phyloP scores from a whole-genome alignment of 108 stramenopile genomes.

The Cylindrotheca closterium region DNA sequence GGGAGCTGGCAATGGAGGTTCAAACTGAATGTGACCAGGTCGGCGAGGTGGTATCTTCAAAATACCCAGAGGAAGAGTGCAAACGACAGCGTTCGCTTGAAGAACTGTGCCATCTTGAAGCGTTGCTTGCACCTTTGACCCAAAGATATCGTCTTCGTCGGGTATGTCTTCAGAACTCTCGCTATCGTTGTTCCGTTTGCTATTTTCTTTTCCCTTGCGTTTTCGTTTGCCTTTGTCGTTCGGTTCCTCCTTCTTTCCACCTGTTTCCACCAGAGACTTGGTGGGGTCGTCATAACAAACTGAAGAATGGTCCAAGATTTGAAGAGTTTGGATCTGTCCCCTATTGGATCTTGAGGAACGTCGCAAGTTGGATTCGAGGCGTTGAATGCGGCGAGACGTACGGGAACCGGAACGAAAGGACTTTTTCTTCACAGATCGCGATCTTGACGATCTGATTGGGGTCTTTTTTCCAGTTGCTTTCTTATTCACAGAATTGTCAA shows the following conservation, averaged over 20 bases:
- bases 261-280: conserved; percentile 5
- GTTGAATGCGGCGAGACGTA: conserved; percentile 24
- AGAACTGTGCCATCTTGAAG: conserved; percentile 60
- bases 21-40: conserved; percentile 62
- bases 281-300: conserved; percentile 20
- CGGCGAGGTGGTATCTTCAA: conserved; percentile 56
- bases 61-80: conserved; percentile 86
- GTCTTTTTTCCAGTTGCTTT: too few relatives aligned
- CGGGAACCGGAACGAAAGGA: background rate
- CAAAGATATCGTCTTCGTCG: conserved; percentile 1
- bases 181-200: conserved; percentile 7
- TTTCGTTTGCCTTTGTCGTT: conserved; percentile 6
- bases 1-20: conserved; percentile 59
- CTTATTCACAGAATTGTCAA: too few relatives aligned
- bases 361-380: conserved; percentile 28
- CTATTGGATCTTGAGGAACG: conserved; percentile 40
- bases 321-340: conserved; percentile 23
- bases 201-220: background rate
- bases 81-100: conserved; percentile 80
- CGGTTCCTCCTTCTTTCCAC: conserved; percentile 3
- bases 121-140: conserved; percentile 42
- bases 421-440: background rate
- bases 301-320: conserved; percentile 7
- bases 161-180: background rate
- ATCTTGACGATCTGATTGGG: background rate